Base-by-base conservation (phyloP, 1,284 basidiomycete genomes). In the Cryptococcus deneoformans region DNA sequence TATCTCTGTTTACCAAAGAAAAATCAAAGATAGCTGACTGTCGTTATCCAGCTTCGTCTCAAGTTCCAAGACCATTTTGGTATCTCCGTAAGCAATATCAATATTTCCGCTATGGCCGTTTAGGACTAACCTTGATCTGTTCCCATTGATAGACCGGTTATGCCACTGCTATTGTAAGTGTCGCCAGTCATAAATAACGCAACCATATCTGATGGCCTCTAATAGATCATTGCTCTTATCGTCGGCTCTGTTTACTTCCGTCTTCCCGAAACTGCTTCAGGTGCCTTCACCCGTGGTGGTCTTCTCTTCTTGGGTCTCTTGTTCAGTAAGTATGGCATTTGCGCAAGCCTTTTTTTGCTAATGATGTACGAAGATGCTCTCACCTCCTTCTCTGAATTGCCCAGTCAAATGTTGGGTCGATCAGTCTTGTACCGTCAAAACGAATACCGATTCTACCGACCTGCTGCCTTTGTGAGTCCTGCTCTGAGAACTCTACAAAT, bases 221-320 rank as follows among this genome's bases (percentile, higher is more conserved):
- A 3, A 37, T 9, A 47, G 45, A 61, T 61, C 52, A 57, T 68
- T 42, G 86, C 89, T 51, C 76, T 95, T 50, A 83, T 95, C 52
- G 82, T 89, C 63, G 91, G 91, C 39, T 86, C 83, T 16, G 85
- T 87, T 12, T 93, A 85, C 78, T 84, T 85, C 67, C 84, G 88
- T 54, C 82, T 89, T 37, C 88, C 89, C 3, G 66, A 82, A 14
- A 87, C 87, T 0, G 85, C 90, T 7, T 82, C 83, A 40, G 91
- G 91, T 42, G 89, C 87, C 0, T 95, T 95, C 78, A 92, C 90
- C 16, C 85, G 91, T 62, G 92, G 90, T 36, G 85, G 89, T 77
- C 85, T 90, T 46, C 85, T 94, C 54, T 93, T 93, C 76, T 74
- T 82, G 52, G 86, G 86, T 50, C 78, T 92, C 58, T 77, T 93